phyloP scores from a whole-genome alignment of 495 filamentous ascomycete species.

The Penicillium cosmopolitanum region DNA sequence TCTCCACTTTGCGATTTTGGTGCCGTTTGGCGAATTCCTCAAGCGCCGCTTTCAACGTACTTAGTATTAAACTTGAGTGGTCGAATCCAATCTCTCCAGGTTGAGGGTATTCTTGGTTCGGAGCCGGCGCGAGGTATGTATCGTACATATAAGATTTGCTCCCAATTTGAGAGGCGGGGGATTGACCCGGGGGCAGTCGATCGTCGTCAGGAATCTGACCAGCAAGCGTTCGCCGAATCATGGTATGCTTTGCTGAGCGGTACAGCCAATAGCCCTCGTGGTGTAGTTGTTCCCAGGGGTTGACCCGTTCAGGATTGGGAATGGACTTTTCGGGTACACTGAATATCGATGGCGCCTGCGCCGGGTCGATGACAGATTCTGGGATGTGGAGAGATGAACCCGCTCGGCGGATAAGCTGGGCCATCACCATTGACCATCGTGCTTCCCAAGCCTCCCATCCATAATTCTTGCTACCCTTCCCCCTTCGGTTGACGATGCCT shows the following conservation, averaged over 20 bases:
- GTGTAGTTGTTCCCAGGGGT: constrained; percentile 80
- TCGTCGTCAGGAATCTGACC: constrained; percentile 75
- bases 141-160: constrained; percentile 76
- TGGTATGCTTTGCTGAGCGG: constrained; percentile 66
- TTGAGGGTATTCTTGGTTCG: constrained; percentile 69
- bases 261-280: constrained; percentile 89
- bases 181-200: constrained; percentile 64
- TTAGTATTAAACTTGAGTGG: constrained; percentile 65
- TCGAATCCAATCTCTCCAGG: constrained; percentile 57
- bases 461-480: constrained; percentile 80
- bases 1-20: constrained; percentile 68
- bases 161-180: constrained; percentile 68
- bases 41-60: constrained; percentile 62
- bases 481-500: constrained; percentile 77
- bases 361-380: constrained; percentile 18
- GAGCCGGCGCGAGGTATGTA: constrained; percentile 80
- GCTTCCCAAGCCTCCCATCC: constrained; percentile 89
- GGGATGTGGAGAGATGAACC: constrained; percentile 46
- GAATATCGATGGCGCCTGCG: constrained; percentile 48
- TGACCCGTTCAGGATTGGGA: constrained; percentile 63
- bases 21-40: constrained; percentile 65
- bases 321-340: constrained; percentile 69
- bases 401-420: constrained; percentile 70
- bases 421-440: constrained; percentile 81
- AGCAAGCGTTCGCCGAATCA: constrained; percentile 62